Evolutionary conservation across 495 filamentous ascomycete species (phyloP), one percentile per base, ranked within the genome.

Genomic region (Saxophila tyrrhenica): DNA sequence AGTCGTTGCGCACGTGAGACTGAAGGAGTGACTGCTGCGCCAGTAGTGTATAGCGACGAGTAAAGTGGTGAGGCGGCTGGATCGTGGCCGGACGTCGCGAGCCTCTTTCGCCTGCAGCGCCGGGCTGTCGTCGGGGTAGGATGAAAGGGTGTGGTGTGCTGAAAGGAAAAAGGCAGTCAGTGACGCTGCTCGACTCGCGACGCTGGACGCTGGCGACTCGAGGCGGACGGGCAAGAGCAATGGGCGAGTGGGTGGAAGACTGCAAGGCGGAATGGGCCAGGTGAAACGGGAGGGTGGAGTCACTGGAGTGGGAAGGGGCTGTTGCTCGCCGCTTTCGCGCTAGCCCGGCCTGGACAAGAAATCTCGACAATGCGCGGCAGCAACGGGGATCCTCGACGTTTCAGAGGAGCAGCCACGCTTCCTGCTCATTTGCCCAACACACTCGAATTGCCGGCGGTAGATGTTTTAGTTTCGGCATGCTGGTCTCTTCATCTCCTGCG

Each of bases 21-120:
- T 5, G 15, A 21, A 21, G 7, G 19, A 44, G 41, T 44, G 19
- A 21, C 16, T 44, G 41, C 8, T 44, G 41, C 19, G 41, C 35
- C 41, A 44, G 41, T 44, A 44, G 41, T 9, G 41, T 44, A 5
- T 17, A n/a, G 7, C 7, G 41, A 7, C 41, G 41, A 17, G 41
- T n/a, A 44, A 17, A 44, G 41, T 44, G 41, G 41, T 44, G 41
- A 44, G 41, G 41, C 41, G 7, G 41, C 41, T 5, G 41, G 41
- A 48, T 9, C 45, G 45, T 48, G 45, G 24, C 45, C 45, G 20
- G 45, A 48, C 45, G 45, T 25, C 45, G 10, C 45, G 45, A 48
- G 21, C 23, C n/a, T n/a, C n/a, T n/a, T 48, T 48, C 45, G 13
- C 19, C 5, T 48, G 45, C 45, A 48, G 45, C 45, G 17, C 45